Base-by-base conservation (phyloP, 1,139 yeast species). In the Suhomyces panamericanus region DNA sequence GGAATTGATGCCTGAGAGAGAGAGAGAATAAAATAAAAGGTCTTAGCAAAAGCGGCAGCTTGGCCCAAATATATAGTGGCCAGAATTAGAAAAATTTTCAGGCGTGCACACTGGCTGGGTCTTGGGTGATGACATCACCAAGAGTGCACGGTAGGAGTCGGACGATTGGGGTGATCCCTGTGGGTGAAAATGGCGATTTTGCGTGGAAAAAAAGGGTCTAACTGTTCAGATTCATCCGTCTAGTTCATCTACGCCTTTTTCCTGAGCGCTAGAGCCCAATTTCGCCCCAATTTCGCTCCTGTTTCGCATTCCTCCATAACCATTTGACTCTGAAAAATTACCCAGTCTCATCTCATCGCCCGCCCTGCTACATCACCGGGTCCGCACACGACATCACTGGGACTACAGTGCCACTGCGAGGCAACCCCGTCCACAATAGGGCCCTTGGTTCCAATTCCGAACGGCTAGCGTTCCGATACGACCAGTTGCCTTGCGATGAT, bases 1-100 rank as follows among this genome's bases (percentile, higher is more conserved):
- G 43, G 43, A 43, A 45, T 38, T 43, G 43, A 42, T 41, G 47
- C 48, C 44, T 44, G 47, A 44, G 49, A 47, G 49, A 47, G 44
- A 41, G 47, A 43, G 47, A 47, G 38, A 33, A 43, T 41, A 47
- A 43, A 44, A 41, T 40, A 48, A 48, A 31, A 42, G 44, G 24
- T 6, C 44, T 33, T 26, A 30, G 48, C 20, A 10, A 9, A 14
- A 32, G 37, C 36, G 41, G 39, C 46, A 28, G 35, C 26, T 17
- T 33, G 20, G n/a, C n/a, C 28, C 15, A 27, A 45, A 38, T 43
- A 31, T 43, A 41, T 43, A 38, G 39, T 37, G 13, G 6, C 32
- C 15, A 16, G 14, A 6, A 32, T n/a, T 29, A 12, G 38, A 43
- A 44, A 46, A 44, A 30, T 40, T 44, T 41, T 44, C 47, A 41